Evolutionary conservation across 169 alveolate species (phyloP), one percentile per base, ranked within the genome.

Genomic region (Fabrea salina): DNA sequence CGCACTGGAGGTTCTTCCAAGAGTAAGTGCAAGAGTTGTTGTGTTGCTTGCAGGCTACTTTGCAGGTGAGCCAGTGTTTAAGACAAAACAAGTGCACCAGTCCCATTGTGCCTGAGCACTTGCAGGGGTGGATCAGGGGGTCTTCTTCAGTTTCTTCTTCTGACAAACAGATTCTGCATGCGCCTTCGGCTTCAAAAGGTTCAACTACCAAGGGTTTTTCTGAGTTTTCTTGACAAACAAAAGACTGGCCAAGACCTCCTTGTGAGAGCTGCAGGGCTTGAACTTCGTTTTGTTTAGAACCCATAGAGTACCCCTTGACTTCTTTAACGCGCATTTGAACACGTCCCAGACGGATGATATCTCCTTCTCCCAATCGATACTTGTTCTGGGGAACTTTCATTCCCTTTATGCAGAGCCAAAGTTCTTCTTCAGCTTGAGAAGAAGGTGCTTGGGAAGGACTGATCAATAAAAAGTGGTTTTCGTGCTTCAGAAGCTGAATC

Each of bases 1-100:
- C 96, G 58, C 96, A 92, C 59, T 92, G 92, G 19, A 87, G 79
- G 40, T 68, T 87, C 78, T 87, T 87, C 93, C 94, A 88, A 37
- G 59, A 83, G 35, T 74, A 74, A 19, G 82, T 56, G 5, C 64
- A 64, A 6, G 86, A 54, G 66, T 82, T 75, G 19, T 86, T 85
- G 4, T 66, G 61, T 50, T 84, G 79, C 43, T 78, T 82, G 33
- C 67, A 70, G 40, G 84, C 64, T 51, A 86, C 83, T 64, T 87
- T 89, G 25, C 89, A 70, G 59, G 84, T 84, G 16, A 94, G 70
- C 96, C 97, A 94, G 19, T 85, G 89, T 51, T 89, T 86, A 39
- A 94, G 84, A 57, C 97, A 94, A 27, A 85, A 84, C 59, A 87
- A 86, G 85, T 94, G 97, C 33, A 94, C 90, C 74, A 54, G 88